These are phyloP conservation scores for Lotus japonicus DNA, from an alignment of 306 rosid genomes.

Conservation along the genomic window DNA sequence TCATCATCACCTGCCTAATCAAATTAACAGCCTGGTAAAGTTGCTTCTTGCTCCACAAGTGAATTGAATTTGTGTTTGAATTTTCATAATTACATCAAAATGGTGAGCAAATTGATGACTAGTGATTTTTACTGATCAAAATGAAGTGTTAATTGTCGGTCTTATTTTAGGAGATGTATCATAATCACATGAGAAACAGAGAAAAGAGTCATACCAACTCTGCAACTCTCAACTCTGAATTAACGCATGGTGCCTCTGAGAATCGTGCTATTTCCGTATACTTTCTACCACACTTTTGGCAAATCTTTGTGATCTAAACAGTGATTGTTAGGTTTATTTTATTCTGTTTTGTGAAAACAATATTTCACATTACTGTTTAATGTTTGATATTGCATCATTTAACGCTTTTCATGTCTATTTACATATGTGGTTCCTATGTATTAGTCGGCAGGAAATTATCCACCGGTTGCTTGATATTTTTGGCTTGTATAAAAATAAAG, in stretches of 20 bases:
- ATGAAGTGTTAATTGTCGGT: conserved; percentile 1
- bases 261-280: neutral
- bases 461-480: too few species aligned
- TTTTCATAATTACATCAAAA: too few species aligned
- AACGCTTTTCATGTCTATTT: too few species aligned
- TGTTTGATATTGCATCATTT: neutral
- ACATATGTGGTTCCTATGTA: too few species aligned
- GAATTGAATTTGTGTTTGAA: too few species aligned
- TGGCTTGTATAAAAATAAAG: too few species aligned
- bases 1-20: too few species aligned
- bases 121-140: too few species aligned
- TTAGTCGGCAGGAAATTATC: too few species aligned
- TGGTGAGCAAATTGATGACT: neutral
- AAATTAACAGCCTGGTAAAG: too few species aligned
- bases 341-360: neutral
- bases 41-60: too few species aligned
- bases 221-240: too few species aligned
- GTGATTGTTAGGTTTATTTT: neutral
- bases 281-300: neutral
- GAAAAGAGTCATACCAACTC: neutral
- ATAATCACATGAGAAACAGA: conserved; percentile 9
- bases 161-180: neutral
- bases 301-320: neutral
- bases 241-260: neutral
- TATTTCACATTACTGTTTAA: neutral